Percentiles rank a stretch among this genome's conserved stretches.
These are phyloP conservation scores for Astrothelium subdiscretum DNA, from an alignment of 495 filamentous ascomycete species.

Conservation along the genomic window DNA sequence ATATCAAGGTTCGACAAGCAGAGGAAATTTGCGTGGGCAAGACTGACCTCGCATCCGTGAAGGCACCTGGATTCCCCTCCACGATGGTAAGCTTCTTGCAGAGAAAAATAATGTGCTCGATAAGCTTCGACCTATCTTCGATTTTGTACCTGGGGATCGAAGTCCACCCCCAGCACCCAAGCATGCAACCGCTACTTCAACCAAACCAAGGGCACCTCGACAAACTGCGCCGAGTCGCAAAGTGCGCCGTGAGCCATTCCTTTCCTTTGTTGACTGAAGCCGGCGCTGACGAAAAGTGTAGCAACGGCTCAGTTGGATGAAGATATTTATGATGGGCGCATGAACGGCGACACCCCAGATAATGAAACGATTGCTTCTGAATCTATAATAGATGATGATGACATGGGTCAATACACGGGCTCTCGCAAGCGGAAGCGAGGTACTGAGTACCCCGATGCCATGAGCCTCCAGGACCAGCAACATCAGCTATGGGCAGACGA, in stretches of 20 bases:
- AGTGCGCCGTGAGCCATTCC: constrained; percentile 1
- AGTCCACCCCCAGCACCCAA: constrained; percentile 91
- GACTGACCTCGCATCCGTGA: neutral
- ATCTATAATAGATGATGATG: constrained; percentile 73
- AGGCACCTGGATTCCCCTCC: constrained; percentile 95
- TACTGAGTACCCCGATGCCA: constrained; percentile 42
- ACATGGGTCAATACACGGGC: constrained; percentile 56
- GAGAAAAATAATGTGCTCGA: constrained; percentile 74
- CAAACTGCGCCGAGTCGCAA: constrained; percentile 15
- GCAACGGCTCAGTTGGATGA: constrained; percentile 36
- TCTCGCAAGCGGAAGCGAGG: constrained; percentile 69
- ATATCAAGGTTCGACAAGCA: constrained; percentile 62
- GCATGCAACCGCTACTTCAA: constrained; percentile 60
- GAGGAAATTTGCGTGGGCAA: neutral
- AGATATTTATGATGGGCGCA: constrained; percentile 34
- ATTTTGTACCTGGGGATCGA: constrained; percentile 69
- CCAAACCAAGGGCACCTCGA: constrained; percentile 54
- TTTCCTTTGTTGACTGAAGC: neutral
- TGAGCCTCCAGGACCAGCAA: constrained; percentile 62
- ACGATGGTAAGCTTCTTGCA: constrained; percentile 67
- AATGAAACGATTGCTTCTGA: constrained; percentile 68
- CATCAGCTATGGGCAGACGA: constrained; percentile 85
- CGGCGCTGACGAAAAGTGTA: neutral
- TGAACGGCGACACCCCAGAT: constrained; percentile 70
- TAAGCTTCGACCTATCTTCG: constrained; percentile 75